These are phyloP conservation scores for Globomyces pollinis-pini DNA, from an alignment of 192 early-diverging fungal genomes.

Conservation along the genomic window DNA sequence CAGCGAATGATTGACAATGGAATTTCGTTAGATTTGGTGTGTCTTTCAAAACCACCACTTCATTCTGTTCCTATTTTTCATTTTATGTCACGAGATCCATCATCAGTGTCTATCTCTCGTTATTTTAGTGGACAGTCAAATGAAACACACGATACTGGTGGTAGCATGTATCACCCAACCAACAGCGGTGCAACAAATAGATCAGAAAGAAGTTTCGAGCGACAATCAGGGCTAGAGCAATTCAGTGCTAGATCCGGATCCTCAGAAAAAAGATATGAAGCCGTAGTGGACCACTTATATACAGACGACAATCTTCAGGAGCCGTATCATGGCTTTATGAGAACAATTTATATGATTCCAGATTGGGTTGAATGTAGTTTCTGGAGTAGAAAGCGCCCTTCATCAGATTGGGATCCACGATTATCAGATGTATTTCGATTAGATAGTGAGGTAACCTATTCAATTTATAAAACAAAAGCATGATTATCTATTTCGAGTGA, in stretches of 20 bases:
- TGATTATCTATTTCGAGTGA: conserved; percentile 48
- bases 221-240: no score
- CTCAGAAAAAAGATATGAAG: neutral
- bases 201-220: conserved; percentile 2
- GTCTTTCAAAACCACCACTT: conserved; percentile 77
- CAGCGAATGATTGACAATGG: conserved; percentile 92
- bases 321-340: conserved; percentile 10
- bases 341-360: conserved; percentile 67
- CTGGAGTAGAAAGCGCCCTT: conserved; percentile 49
- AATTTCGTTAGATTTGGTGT: conserved; percentile 85
- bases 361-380: conserved; percentile 92
- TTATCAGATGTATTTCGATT: no score
- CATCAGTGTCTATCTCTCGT: neutral
- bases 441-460: no score
- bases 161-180: no score
- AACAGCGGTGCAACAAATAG: neutral
- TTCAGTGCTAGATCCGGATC: neutral
- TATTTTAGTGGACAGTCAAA: no score
- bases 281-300: conserved; percentile 3
- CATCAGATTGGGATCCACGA: conserved; percentile 10
- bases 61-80: conserved; percentile 83
- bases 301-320: conserved; percentile 5
- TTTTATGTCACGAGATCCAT: conserved; percentile 53
- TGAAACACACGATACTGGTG: no score
- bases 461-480: no score